Evolutionary conservation across 768 basidiomycete genomes (phyloP).

Genomic region (Pluteus cervinus): DNA sequence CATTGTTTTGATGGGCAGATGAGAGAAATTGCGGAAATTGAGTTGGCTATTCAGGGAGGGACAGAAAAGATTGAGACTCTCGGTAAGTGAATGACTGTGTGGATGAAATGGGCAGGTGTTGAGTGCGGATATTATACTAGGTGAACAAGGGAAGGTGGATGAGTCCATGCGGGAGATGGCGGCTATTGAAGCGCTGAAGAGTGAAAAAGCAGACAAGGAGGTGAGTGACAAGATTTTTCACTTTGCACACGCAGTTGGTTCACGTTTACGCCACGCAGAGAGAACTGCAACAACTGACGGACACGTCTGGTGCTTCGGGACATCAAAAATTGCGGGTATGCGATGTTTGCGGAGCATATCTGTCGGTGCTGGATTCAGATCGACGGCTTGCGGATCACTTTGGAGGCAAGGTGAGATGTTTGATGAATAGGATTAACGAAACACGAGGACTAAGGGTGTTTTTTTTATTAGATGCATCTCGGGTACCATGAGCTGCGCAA

Average conservation of each 20-base stretch:
- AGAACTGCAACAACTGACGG: constrained; percentile 92
- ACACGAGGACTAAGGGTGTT: too few species aligned
- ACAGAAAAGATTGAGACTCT: constrained; percentile 97
- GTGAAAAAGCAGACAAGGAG: constrained; percentile 94
- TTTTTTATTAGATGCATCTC: constrained; percentile 80
- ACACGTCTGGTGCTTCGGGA: constrained; percentile 98
- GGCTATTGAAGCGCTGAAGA: constrained; percentile 95
- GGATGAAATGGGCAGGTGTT: too few species aligned
- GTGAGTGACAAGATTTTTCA: constrained; percentile 31
- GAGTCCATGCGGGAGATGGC: constrained; percentile 98
- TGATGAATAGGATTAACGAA: too few species aligned
- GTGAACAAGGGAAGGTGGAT: constrained; percentile 98
- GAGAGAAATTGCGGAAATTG: constrained; percentile 99
- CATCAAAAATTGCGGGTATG: constrained; percentile 99
- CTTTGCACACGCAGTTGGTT: constrained; percentile 7
- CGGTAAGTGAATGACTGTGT: constrained; percentile 40
- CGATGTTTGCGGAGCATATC: constrained; percentile 99
- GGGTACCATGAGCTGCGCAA: constrained; percentile 98
- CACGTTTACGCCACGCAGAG: constrained; percentile 41
- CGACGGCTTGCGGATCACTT: constrained; percentile 98
- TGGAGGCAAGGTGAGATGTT: constrained; percentile 92
- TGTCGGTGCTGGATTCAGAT: constrained; percentile 96
- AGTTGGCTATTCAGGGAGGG: constrained; percentile 96
- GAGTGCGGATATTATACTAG: constrained; percentile 36
- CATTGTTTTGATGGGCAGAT: constrained; percentile 47